These are phyloP conservation scores for Ogataea nitratoaversa DNA, from an alignment of 805 yeast species.

Conservation along the genomic window DNA sequence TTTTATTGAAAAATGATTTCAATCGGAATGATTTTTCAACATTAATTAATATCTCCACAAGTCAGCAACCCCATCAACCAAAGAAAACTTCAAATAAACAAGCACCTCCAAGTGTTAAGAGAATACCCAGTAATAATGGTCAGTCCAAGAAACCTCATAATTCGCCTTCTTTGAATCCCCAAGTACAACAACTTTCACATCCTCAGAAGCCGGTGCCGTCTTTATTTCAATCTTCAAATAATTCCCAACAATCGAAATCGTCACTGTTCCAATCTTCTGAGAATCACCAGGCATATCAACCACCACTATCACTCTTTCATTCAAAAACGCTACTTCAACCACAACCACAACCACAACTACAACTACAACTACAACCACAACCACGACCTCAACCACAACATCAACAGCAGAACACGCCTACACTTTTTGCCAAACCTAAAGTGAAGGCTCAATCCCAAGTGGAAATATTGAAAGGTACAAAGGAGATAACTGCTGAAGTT, in stretches of 20 bases:
- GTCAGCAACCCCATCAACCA: neutral
- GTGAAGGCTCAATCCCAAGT: conserved; percentile 14
- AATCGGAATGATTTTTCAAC: conserved; percentile 26
- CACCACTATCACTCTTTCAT: too few species aligned
- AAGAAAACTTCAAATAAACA: neutral
- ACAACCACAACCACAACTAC: too few species aligned
- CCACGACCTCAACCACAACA: neutral
- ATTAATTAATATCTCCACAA: conserved; percentile 25
- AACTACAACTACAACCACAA: conserved; percentile 1
- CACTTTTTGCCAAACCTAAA: conserved; percentile 1
- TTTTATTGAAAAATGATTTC: conserved; percentile 22
- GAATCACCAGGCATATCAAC: too few species aligned
- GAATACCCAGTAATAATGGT: conserved; percentile 4
- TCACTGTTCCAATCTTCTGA: conserved; percentile 1
- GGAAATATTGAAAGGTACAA: conserved; percentile 16
- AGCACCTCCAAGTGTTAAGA: conserved; percentile 5
- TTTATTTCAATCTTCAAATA: neutral
- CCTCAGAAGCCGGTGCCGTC: neutral
- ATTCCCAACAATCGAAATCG: neutral
- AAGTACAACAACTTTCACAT: neutral
- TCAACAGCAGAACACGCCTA: conserved; percentile 1
- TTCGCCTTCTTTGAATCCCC: neutral
- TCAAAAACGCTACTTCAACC: too few species aligned
- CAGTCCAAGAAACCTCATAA: neutral
- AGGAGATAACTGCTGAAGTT: conserved; percentile 26